Conservation (phyloP, 345 rosid species). For the Fremontodendron californicum region DNA sequence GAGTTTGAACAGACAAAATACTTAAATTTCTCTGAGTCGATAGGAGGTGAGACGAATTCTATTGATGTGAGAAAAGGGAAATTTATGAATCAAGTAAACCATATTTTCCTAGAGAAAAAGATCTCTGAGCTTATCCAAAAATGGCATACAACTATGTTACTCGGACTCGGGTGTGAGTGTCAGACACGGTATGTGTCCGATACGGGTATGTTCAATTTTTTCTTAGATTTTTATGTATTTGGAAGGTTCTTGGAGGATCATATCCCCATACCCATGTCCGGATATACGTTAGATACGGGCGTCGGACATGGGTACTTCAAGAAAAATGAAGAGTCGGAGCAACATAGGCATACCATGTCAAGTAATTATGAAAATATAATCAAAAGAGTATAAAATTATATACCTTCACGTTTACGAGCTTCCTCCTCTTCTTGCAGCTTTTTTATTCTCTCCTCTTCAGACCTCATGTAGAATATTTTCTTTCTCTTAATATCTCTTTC, state of each 20-base stretch:
- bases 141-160: neutral
- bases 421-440: conserved; percentile 82
- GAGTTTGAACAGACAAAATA: neutral
- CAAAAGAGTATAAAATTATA: neutral
- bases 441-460: conserved; percentile 63
- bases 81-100: neutral
- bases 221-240: too few species aligned
- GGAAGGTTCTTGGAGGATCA: too few species aligned
- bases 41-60: neutral
- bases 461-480: conserved; percentile 53
- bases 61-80: neutral
- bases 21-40: neutral
- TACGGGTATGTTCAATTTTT: too few species aligned
- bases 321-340: too few species aligned
- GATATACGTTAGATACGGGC: too few species aligned
- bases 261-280: too few species aligned
- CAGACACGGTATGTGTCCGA: too few species aligned
- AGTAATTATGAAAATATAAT: neutral
- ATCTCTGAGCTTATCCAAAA: neutral
- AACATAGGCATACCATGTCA: too few species aligned
- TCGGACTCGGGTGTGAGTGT: too few species aligned
- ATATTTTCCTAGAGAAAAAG: neutral
- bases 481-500: conserved; percentile 71
- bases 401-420: conserved; percentile 49
- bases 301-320: too few species aligned